These are phyloP conservation scores for Kuraishia molischiana DNA, from an alignment of 805 yeast species.

Conservation along the genomic window DNA sequence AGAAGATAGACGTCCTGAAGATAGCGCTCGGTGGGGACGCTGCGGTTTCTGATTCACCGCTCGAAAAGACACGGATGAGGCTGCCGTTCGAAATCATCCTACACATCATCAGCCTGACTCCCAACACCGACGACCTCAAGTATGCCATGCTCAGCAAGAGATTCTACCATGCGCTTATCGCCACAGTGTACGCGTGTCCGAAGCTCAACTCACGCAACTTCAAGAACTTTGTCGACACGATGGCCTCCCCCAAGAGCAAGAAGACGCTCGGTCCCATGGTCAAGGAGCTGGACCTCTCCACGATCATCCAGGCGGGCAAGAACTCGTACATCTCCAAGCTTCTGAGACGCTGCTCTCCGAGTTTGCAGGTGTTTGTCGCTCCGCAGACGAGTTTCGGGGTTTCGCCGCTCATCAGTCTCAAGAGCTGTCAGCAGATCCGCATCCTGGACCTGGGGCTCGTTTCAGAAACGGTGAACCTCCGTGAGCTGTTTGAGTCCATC, in stretches of 20 bases:
- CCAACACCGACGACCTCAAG: slow-evolving; percentile 29
- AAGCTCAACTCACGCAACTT: slow-evolving; percentile 58
- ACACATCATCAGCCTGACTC: slow-evolving; percentile 22
- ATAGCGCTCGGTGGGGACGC: slow-evolving; percentile 16
- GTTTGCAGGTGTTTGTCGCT: slow-evolving; percentile 64
- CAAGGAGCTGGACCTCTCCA: slow-evolving; percentile 58
- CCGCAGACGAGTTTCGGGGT: slow-evolving; percentile 94
- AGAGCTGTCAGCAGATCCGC: slow-evolving; percentile 54
- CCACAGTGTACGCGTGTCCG: slow-evolving; percentile 59
- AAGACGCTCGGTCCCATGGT: slow-evolving; percentile 51
- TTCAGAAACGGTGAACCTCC: slow-evolving; percentile 80
- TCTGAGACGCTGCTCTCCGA: slow-evolving; percentile 63
- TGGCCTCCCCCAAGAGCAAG: slow-evolving; percentile 36
- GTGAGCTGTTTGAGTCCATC: slow-evolving; percentile 71
- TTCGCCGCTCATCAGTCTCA: slow-evolving; percentile 76
- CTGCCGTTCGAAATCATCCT: slow-evolving; percentile 44
- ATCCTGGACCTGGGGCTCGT: slow-evolving; percentile 76
- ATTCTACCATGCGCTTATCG: slow-evolving; percentile 53
- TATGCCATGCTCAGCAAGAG: slow-evolving; percentile 50
- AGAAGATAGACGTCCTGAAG: slow-evolving; percentile 34
- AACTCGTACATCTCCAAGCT: slow-evolving; percentile 83
- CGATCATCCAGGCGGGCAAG: slow-evolving; percentile 82
- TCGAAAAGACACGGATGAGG: slow-evolving; percentile 9
- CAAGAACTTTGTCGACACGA: slow-evolving; percentile 58
- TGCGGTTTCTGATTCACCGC: background rate